phyloP scores from a whole-genome alignment of 129 eudicot species.

The Flaveria ramosissima region DNA sequence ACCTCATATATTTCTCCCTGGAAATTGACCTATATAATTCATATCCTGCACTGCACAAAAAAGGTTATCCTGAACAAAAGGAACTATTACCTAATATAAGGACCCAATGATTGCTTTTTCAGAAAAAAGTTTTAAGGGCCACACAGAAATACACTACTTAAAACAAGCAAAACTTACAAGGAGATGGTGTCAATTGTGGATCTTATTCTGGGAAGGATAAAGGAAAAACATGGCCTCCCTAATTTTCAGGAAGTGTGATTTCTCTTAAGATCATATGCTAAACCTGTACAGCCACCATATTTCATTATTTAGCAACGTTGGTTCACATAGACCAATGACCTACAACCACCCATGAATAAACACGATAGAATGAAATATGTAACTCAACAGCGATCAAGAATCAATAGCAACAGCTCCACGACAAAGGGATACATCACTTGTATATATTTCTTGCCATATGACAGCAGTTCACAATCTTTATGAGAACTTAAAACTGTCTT shows the following conservation, averaged over 20 bases:
- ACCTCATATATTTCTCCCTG: constrained; percentile 43
- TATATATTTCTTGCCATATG: constrained; percentile 23
- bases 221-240: constrained; percentile 19
- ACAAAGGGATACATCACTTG: constrained; percentile 14
- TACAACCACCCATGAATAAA: constrained; percentile 27
- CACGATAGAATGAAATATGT: constrained; percentile 19
- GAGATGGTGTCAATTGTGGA: constrained; percentile 12
- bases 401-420: constrained; percentile 25
- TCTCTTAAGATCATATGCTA: constrained; percentile 16
- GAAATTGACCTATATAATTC: constrained; percentile 40
- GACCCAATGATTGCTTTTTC: constrained; percentile 18
- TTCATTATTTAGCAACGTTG: constrained; percentile 6
- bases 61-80: constrained; percentile 37
- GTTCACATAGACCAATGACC: constrained; percentile 31
- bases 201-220: constrained; percentile 21
- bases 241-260: constrained; percentile 14
- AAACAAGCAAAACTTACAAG: constrained; percentile 35
- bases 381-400: constrained; percentile 16
- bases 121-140: constrained; percentile 18
- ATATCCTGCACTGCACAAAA: constrained; percentile 52
- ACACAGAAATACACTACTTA: constrained; percentile 19
- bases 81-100: constrained; percentile 25
- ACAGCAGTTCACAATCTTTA: constrained; percentile 7
- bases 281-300: constrained; percentile 17
- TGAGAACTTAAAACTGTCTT: constrained; percentile 13